These are phyloP conservation scores for Cornus controversa DNA, from an alignment of 148 eudicot genomes.

Conservation along the genomic window DNA sequence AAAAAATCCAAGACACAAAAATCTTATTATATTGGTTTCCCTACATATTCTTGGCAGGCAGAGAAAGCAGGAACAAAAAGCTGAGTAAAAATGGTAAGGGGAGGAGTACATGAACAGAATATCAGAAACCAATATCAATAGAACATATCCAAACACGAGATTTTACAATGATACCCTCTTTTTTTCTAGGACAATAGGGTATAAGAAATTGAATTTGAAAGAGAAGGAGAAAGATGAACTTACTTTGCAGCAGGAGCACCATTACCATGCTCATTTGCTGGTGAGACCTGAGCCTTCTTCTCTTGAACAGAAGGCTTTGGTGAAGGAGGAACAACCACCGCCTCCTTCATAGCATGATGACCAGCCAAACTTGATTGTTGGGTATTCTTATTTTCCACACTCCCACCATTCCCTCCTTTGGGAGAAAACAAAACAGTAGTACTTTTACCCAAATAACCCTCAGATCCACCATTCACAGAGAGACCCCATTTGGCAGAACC, in stretches of 20 bases:
- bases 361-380: slow-evolving; percentile 18
- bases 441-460: slow-evolving; percentile 28
- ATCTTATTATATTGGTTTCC: neutral
- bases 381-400: slow-evolving; percentile 16
- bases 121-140: neutral
- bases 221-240: slow-evolving; percentile 2
- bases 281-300: no score
- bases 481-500: slow-evolving; percentile 53
- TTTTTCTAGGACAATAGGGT: neutral
- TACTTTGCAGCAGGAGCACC: slow-evolving; percentile 53
- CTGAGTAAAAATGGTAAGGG: neutral
- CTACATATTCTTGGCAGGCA: neutral
- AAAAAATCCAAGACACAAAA: neutral
- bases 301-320: slow-evolving; percentile 34
- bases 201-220: neutral
- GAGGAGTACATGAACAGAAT: neutral
- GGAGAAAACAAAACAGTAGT: slow-evolving; percentile 22
- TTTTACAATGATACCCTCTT: neutral
- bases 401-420: slow-evolving; percentile 19
- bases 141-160: neutral
- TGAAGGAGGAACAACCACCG: slow-evolving; percentile 14
- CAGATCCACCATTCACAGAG: slow-evolving; percentile 42
- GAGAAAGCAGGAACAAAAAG: neutral
- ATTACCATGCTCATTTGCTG: no score
- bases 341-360: slow-evolving; percentile 25